Evolutionary conservation across 176 grass and related monocot species (phyloP).

Genomic region (Panicum miliaceum): DNA sequence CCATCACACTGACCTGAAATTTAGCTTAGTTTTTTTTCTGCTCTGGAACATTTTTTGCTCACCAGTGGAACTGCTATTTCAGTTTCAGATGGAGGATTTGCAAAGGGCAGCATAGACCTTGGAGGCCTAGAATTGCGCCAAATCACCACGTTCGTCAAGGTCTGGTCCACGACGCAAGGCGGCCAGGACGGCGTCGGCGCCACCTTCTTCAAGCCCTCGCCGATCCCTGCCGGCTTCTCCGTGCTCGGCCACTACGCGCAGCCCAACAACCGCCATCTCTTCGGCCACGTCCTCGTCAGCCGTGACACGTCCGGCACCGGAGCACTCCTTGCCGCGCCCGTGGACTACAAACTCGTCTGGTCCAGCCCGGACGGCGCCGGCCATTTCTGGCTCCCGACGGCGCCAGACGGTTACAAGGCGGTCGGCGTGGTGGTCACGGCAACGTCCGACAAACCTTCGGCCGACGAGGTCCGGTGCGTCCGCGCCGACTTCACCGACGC

Average conservation of each 20-base stretch:
- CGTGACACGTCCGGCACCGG: conserved; percentile 32
- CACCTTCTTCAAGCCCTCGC: conserved; percentile 67
- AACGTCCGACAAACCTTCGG: conserved; percentile 54
- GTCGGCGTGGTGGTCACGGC: conserved; percentile 60
- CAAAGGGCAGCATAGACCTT: too few species aligned
- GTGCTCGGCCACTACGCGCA: conserved; percentile 73
- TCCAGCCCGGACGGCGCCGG: conserved; percentile 62
- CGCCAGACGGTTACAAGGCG: conserved; percentile 54
- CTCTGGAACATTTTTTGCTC: not conserved
- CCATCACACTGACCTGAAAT: not conserved
- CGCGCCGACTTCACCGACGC: conserved; percentile 71
- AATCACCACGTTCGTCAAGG: conserved; percentile 62
- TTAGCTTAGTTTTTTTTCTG: not conserved
- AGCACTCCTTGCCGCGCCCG: conserved; percentile 42
- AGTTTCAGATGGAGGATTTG: conserved; percentile 68
- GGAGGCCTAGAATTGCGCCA: conserved; percentile 59
- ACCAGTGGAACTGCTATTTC: not conserved
- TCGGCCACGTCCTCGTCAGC: conserved; percentile 65
- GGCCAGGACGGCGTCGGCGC: conserved; percentile 59
- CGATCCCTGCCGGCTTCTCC: conserved; percentile 59
- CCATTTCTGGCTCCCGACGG: conserved; percentile 73
- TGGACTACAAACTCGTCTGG: conserved; percentile 72
- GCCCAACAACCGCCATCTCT: conserved; percentile 69
- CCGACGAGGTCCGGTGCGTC: conserved; percentile 62
- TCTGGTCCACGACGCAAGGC: conserved; percentile 69